Evolutionary conservation across 805 yeast species (phyloP).

Genomic region (Phaffomyces thermotolerans): DNA sequence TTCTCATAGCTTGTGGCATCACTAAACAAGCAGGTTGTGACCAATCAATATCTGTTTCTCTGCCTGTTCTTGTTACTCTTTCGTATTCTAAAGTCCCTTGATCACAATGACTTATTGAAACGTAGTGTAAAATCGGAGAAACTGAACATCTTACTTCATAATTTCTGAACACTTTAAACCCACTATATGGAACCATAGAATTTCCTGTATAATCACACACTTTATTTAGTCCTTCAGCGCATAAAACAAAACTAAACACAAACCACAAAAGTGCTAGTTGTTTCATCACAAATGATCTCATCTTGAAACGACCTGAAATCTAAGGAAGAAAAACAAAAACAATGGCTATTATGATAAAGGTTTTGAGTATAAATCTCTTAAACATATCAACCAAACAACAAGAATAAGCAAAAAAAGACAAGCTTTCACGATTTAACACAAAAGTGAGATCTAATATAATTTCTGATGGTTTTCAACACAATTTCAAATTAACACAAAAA

Average conservation of each 20-base stretch:
- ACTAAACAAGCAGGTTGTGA: conserved; percentile 37
- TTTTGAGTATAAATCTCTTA: no score
- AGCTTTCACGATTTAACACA: no score
- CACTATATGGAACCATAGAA: conserved; percentile 38
- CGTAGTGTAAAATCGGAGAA: conserved; percentile 35
- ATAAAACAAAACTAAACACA: background rate
- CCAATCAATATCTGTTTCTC: conserved; percentile 42
- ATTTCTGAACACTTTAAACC: conserved; percentile 47
- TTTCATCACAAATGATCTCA: background rate
- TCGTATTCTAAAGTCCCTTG: conserved; percentile 42
- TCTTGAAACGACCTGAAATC: background rate
- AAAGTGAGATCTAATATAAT: no score
- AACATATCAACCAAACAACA: no score
- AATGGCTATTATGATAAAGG: conserved; percentile 1
- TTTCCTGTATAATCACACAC: conserved; percentile 28
- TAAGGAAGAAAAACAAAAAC: conserved; percentile 5
- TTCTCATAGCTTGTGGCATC: conserved; percentile 21
- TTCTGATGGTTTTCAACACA: no score
- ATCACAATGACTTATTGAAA: conserved; percentile 44
- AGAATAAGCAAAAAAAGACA: no score
- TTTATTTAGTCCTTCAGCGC: conserved; percentile 15
- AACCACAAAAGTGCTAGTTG: background rate
- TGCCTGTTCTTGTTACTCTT: conserved; percentile 27
- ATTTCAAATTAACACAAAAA: no score
- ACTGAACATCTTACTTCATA: conserved; percentile 33